These are phyloP conservation scores for Penicillium desertorum DNA, from an alignment of 495 filamentous ascomycete species.

Conservation along the genomic window DNA sequence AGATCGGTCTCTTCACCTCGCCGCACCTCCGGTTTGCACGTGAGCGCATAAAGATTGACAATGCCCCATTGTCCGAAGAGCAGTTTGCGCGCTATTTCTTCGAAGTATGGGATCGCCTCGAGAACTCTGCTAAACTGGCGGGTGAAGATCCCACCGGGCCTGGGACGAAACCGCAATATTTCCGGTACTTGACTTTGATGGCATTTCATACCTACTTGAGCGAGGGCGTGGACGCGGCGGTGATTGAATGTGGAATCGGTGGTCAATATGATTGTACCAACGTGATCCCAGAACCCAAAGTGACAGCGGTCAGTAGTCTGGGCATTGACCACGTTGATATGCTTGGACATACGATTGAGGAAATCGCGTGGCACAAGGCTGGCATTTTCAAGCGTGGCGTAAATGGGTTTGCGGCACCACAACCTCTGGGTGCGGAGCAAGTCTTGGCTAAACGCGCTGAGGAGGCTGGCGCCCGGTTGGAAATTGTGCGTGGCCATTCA, in stretches of 20 bases:
- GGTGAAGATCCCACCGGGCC: conserved; percentile 49
- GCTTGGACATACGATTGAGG: conserved; percentile 78
- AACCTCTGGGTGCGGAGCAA: conserved; percentile 60
- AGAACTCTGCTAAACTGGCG: conserved; percentile 48
- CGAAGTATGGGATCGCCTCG: conserved; percentile 79
- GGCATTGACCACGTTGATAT: conserved; percentile 86
- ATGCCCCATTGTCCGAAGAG: conserved; percentile 68
- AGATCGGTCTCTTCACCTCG: conserved; percentile 83
- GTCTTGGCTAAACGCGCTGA: conserved; percentile 70
- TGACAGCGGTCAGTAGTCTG: conserved; percentile 74
- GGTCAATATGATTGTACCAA: conserved; percentile 95
- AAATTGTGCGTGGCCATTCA: conserved; percentile 62
- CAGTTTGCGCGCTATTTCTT: conserved; percentile 85
- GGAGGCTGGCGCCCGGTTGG: conserved; percentile 61
- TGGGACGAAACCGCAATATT: conserved; percentile 75
- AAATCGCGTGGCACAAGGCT: conserved; percentile 97
- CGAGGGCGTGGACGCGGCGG: conserved; percentile 75
- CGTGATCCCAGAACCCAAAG: conserved; percentile 71
- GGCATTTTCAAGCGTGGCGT: conserved; percentile 80
- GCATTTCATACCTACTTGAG: conserved; percentile 82
- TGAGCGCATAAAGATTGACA: conserved; percentile 84
- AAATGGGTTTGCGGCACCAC: conserved; percentile 72
- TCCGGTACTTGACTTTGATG: conserved; percentile 86
- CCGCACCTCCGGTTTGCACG: conserved; percentile 85
- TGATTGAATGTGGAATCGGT: conserved; percentile 92